A percentile compares a stretch with the other conserved stretches of the same genome.
phyloP scores from a whole-genome alignment of 176 grass and related monocot genomes.

The Typha latifolia region DNA sequence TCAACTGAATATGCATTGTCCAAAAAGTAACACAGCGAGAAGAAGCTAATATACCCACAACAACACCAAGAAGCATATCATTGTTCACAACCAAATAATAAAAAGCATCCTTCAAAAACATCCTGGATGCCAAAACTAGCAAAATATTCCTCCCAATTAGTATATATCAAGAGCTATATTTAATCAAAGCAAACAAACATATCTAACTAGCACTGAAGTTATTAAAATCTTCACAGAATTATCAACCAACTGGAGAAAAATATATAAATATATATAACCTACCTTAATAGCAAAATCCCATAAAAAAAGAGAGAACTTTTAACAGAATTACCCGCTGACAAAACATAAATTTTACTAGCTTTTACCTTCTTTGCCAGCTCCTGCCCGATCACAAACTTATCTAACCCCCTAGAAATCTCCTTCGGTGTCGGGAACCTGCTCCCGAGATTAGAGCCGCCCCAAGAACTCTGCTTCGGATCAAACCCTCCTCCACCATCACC shows the following conservation, averaged over 20 bases:
- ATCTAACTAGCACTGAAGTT: no score
- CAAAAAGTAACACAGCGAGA: no score
- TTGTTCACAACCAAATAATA: not conserved
- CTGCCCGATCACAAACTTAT: conserved; percentile 64
- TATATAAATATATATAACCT: not conserved
- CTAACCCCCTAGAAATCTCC: conserved; percentile 43
- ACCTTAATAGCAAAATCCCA: not conserved
- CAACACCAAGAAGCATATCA: not conserved
- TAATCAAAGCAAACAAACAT: no score
- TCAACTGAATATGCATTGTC: not conserved
- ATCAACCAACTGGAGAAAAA: not conserved
- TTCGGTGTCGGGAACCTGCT: conserved; percentile 48
- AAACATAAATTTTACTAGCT: not conserved
- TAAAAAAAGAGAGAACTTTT: not conserved
- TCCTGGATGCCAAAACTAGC: no score
- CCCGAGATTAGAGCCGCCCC: conserved; percentile 43
- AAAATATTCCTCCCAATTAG: no score
- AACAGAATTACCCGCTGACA: not conserved
- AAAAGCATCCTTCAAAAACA: no score
- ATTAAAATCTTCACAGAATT: no score
- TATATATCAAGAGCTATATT: no score
- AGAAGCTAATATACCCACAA: no score
- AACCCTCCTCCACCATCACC: conserved; percentile 21
- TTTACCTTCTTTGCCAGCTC: conserved; percentile 60
- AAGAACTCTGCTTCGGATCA: conserved; percentile 25